Evolutionary conservation across 1,284 basidiomycete genomes (phyloP).

Genomic region (Ceratobasidium sp.): DNA sequence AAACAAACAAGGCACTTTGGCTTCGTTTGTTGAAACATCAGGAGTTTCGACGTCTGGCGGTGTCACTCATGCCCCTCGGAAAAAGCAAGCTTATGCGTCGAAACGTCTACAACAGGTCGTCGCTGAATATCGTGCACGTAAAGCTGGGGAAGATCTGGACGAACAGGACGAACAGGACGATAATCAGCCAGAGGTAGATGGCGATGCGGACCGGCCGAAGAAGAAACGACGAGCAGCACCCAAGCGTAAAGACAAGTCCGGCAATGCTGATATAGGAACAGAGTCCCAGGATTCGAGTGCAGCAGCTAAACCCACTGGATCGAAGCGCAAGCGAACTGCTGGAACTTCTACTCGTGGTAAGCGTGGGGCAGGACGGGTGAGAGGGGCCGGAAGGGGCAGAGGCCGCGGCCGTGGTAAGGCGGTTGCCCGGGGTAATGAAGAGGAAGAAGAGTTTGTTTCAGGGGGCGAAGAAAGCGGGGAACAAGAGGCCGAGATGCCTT

Average conservation of each 20-base stretch:
- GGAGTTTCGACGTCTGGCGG: slow-evolving; percentile 55
- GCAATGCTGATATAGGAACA: slow-evolving; percentile 24
- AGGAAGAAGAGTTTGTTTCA: slow-evolving; percentile 34
- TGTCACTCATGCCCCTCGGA: slow-evolving; percentile 79
- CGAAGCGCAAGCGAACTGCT: slow-evolving; percentile 28
- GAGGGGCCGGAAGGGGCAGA: slow-evolving; percentile 29
- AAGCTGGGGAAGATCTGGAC: slow-evolving; percentile 44
- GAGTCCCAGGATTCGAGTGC: slow-evolving; percentile 43
- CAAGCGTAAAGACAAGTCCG: slow-evolving; percentile 18
- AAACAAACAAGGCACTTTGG: slow-evolving; percentile 71
- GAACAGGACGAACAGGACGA: slow-evolving; percentile 23
- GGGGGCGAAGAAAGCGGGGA: background rate
- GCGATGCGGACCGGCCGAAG: slow-evolving; percentile 37
- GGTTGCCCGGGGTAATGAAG: slow-evolving; percentile 27
- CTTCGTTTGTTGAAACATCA: slow-evolving; percentile 67
- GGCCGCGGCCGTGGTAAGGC: slow-evolving; percentile 35
- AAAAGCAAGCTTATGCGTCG: slow-evolving; percentile 83
- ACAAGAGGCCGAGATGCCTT: slow-evolving; percentile 11
- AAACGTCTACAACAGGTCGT: slow-evolving; percentile 89
- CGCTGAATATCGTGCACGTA: slow-evolving; percentile 45
- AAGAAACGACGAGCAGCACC: slow-evolving; percentile 1
- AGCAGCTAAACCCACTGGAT: slow-evolving; percentile 6
- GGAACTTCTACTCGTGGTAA: slow-evolving; percentile 37
- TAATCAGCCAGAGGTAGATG: slow-evolving; percentile 34
- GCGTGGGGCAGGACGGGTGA: slow-evolving; percentile 17